A percentile compares a stretch with the other conserved stretches of the same genome.
phyloP scores from a whole-genome alignment of 2,329 filamentous ascomycete genomes.

The Penicillium sp. region DNA sequence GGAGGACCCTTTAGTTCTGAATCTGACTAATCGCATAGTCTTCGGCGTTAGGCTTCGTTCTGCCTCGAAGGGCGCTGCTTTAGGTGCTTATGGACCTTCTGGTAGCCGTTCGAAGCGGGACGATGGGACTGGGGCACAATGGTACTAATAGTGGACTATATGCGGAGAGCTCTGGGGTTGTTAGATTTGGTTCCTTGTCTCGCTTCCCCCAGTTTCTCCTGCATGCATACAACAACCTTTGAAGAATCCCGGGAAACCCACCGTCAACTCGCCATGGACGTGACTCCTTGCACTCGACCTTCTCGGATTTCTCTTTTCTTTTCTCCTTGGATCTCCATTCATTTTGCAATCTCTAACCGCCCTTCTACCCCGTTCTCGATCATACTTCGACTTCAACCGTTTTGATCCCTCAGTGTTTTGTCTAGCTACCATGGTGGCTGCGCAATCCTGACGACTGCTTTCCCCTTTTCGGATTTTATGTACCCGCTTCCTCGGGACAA shows the following conservation, averaged over 20 bases:
- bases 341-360: constrained; percentile 37
- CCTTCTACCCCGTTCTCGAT: constrained; percentile 36
- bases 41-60: constrained; percentile 84
- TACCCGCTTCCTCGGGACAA: constrained; percentile 19
- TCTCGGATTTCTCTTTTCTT: constrained; percentile 32
- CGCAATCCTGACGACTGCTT: constrained; percentile 10
- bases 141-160: constrained; percentile 44
- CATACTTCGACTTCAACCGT: constrained; percentile 33
- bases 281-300: constrained; percentile 31
- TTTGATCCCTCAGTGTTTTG: constrained; percentile 30
- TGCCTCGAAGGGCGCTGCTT: constrained; percentile 69
- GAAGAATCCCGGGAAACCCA: constrained; percentile 31
- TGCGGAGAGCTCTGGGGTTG: constrained; percentile 23
- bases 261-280: constrained; percentile 26
- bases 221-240: constrained; percentile 28
- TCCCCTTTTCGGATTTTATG: constrained; percentile 11
- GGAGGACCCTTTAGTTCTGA: constrained; percentile 67
- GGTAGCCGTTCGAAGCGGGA: constrained; percentile 56
- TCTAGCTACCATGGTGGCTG: constrained; percentile 14
- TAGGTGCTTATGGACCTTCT: constrained; percentile 47
- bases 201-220: constrained; percentile 24
- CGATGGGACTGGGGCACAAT: constrained; percentile 52
- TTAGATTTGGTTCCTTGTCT: constrained; percentile 5
- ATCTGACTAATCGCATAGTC: constrained; percentile 79
- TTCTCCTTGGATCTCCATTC: constrained; percentile 36